These are phyloP conservation scores for Fusarium veterinarium DNA, from an alignment of 2,329 filamentous ascomycete genomes.

Conservation along the genomic window DNA sequence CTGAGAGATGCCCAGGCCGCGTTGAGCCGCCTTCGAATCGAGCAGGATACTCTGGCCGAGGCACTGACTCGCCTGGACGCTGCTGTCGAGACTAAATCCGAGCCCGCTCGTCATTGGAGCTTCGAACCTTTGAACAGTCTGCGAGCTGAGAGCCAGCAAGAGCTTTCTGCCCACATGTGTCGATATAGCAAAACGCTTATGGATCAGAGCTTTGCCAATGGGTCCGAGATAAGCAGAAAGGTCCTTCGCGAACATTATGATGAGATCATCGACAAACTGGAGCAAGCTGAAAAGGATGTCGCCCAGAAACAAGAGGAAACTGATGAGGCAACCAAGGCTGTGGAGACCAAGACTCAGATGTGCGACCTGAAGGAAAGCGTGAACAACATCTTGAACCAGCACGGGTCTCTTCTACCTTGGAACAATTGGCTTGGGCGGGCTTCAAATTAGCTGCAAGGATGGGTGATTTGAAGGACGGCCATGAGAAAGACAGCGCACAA, in stretches of 20 bases:
- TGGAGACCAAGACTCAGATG: background rate
- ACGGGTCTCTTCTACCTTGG: background rate
- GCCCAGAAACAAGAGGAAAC: background rate
- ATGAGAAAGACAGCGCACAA: too few relatives aligned
- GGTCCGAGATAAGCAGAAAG: background rate
- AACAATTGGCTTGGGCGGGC: background rate
- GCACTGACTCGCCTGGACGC: background rate
- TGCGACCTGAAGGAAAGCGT: background rate
- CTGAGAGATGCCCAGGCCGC: background rate
- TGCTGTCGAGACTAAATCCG: background rate
- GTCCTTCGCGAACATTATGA: background rate
- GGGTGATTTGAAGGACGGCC: background rate
- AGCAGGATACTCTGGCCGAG: background rate
- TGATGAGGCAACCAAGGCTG: background rate
- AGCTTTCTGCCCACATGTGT: background rate
- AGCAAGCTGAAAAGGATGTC: background rate
- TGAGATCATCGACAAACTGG: background rate
- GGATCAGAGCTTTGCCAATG: background rate
- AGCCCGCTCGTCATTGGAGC: background rate
- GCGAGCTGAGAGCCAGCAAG: background rate
- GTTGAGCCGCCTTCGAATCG: background rate
- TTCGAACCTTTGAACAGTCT: background rate
- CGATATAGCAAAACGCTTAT: background rate
- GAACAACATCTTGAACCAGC: background rate
- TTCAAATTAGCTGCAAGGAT: background rate